Evolutionary conservation across 768 basidiomycete species (phyloP).

Genomic region (Boletus rubropictus): DNA sequence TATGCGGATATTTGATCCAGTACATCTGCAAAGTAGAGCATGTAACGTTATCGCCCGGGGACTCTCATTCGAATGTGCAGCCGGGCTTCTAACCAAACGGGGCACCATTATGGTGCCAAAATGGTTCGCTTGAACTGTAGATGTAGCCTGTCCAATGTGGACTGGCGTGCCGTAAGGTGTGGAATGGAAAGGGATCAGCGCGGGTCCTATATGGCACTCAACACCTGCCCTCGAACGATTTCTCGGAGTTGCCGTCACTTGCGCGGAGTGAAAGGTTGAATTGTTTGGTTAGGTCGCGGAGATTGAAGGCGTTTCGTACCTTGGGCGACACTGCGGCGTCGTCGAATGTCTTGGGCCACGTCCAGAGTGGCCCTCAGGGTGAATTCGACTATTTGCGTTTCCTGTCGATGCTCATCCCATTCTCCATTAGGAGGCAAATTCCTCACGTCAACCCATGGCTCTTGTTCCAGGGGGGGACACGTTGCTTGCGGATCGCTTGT

Average conservation of each 20-base stretch:
- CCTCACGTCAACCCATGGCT: neutral
- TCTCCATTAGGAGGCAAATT: slow-evolving; percentile 37
- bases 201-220: neutral
- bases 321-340: neutral
- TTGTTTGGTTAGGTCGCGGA: slow-evolving; percentile 16
- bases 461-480: slow-evolving; percentile 52
- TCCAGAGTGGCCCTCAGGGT: slow-evolving; percentile 55
- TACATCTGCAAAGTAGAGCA: too few species aligned
- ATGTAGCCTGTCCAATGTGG: neutral
- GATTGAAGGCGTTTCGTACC: slow-evolving; percentile 10
- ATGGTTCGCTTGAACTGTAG: too few species aligned
- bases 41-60: too few species aligned
- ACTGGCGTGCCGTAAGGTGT: slow-evolving; percentile 10
- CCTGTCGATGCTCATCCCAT: neutral
- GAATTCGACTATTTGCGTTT: slow-evolving; percentile 3
- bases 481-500: slow-evolving; percentile 62
- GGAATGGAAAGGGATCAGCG: slow-evolving; percentile 3
- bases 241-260: slow-evolving; percentile 1
- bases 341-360: slow-evolving; percentile 32
- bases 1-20: slow-evolving; percentile 3
- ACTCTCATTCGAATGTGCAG: too few species aligned
- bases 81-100: too few species aligned
- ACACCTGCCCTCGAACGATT: too few species aligned
- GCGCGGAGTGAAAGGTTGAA: slow-evolving; percentile 9
- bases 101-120: too few species aligned